Conservation (phyloP, 331 rosid genomes). For the Rosa hybrid region DNA sequence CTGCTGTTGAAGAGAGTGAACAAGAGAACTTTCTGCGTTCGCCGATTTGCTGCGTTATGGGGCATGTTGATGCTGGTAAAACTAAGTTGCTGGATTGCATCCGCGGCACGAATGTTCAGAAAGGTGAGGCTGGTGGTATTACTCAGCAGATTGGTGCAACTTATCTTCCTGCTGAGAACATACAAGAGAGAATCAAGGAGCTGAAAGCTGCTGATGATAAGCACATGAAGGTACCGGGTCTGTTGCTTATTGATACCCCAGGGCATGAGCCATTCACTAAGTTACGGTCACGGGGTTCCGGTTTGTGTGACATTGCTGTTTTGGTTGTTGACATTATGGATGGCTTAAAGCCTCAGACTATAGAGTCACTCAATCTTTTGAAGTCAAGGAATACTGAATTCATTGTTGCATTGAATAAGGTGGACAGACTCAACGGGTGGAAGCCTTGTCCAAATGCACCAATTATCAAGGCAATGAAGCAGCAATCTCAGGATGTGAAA, state of each 20-base stretch:
- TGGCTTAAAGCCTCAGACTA: conserved; percentile 89
- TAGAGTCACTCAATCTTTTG: conserved; percentile 81
- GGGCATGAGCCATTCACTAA: conserved; percentile 84
- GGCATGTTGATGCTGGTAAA: conserved; percentile 96
- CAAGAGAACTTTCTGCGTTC: conserved; percentile 74
- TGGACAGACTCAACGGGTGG: conserved; percentile 95
- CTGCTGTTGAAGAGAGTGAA: conserved; percentile 28
- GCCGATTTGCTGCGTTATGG: conserved; percentile 98
- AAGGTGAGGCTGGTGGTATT: conserved; percentile 98
- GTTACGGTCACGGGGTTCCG: conserved; percentile 83
- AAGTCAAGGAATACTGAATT: conserved; percentile 86
- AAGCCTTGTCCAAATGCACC: conserved; percentile 74
- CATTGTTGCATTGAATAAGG: conserved; percentile 87
- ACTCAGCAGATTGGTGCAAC: conserved; percentile 98
- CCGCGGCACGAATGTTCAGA: conserved; percentile 92
- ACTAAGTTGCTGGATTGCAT: conserved; percentile 91
- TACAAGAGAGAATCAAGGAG: conserved; percentile 85
- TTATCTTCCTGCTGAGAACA: conserved; percentile 84
- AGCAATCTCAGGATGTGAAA: conserved; percentile 79
- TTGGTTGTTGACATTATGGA: conserved; percentile 96
- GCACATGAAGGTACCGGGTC: conserved; percentile 72
- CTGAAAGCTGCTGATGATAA: conserved; percentile 78
- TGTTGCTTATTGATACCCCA: conserved; percentile 90
- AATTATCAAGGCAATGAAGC: conserved; percentile 69
- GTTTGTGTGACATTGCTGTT: conserved; percentile 87